phyloP scores from a whole-genome alignment of 1,284 basidiomycete species.

The Meira nashicola region DNA sequence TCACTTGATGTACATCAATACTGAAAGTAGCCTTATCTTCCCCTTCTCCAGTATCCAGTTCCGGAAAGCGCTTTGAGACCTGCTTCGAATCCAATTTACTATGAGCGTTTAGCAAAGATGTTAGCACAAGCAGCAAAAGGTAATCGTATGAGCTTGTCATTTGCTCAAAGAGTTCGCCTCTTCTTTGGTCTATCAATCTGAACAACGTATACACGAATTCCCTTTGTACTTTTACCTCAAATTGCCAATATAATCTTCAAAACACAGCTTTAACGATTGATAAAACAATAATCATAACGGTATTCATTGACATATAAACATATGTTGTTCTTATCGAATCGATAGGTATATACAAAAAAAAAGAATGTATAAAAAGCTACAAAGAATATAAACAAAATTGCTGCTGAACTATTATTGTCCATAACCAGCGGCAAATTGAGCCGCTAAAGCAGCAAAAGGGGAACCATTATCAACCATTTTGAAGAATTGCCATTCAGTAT shows the following conservation, averaged over 20 bases:
- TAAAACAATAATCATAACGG: too few relatives aligned
- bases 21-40: too few relatives aligned
- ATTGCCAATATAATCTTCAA: too few relatives aligned
- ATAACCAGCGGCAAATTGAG: constrained; percentile 18
- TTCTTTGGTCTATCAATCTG: constrained; percentile 22
- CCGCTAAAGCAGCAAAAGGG: constrained; percentile 30
- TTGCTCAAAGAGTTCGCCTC: constrained; percentile 24
- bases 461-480: constrained; percentile 41
- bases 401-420: not conserved
- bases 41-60: constrained; percentile 19
- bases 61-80: constrained; percentile 34
- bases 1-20: not conserved
- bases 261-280: too few relatives aligned
- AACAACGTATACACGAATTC: not conserved
- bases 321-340: too few relatives aligned
- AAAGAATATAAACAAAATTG: too few relatives aligned
- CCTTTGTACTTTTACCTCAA: too few relatives aligned
- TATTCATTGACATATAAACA: too few relatives aligned
- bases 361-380: too few relatives aligned
- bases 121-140: constrained; percentile 31
- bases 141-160: constrained; percentile 21
- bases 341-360: too few relatives aligned
- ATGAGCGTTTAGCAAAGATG: constrained; percentile 27
- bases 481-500: constrained; percentile 29
- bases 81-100: constrained; percentile 36